Evolutionary conservation across 352 stramenopile genomes (phyloP), one percentile per base, ranked within the genome.

Genomic region (Pelagophyceae sp.): DNA sequence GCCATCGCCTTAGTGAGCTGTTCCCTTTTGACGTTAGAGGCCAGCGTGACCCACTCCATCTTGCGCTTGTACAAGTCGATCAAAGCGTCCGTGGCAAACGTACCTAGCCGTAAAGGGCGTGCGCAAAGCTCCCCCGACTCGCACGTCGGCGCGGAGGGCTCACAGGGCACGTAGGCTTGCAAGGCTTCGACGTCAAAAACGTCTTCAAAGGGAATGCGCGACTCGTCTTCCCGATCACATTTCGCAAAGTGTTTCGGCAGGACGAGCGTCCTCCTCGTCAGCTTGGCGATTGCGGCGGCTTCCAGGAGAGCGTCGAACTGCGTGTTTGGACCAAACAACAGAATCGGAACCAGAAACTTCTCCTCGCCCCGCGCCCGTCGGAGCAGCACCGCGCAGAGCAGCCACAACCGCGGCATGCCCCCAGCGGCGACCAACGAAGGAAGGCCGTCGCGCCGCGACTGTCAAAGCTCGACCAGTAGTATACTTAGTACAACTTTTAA

Each of bases 251-350:
- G 27, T 19, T 5, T 6, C 33, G 67, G 67, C 11, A 74, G 35
- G 6, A 74, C 6, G 3, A 74, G 29, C 1, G 37, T 74, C 33
- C 67, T 11, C 5, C 38, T 11, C 35, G 38, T 58, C 15, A 74
- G 33, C 29, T 58, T 11, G 11, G 67, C 67, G 17, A 74, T 1
- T 1, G 37, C 38, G 17, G n/a, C 23, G 33, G 35, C 67, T n/a
- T 74, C 67, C 35, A 74, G 67, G 17, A 74, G 67, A 23, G 35
- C 67, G 35, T 33, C n/a, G 67, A 74, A 74, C 67, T 74, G 67
- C 35, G 51, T 74, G 67, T 74, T 74, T 37, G 67, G 67, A 1
- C 67, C 67, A 37, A 35, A 74, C 33, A 37, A 31, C 23, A 74
- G 29, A 1, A 74, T 2, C 0, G 67, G 67, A 33, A 74, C 67